Base-by-base conservation (phyloP, 495 filamentous ascomycete species). In the Lophiotrema nucula region DNA sequence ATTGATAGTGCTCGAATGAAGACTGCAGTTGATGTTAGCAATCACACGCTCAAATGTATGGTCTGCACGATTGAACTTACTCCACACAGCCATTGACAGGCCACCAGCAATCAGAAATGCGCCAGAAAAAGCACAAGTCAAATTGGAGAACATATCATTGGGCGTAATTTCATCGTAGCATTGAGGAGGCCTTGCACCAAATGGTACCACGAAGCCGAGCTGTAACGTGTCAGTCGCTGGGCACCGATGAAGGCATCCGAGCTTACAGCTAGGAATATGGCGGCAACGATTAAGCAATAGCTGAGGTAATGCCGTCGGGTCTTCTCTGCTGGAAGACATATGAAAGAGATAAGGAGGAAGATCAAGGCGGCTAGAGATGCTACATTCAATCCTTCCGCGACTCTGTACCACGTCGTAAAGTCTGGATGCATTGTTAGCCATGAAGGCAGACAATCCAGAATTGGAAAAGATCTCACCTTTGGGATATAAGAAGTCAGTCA, bases 251-350 rank as follows among this genome's bases (percentile, higher is more conserved):
- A n/a, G n/a, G n/a, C n/a, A n/a, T n/a, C n/a, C n/a, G n/a, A n/a
- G 77, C 86, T 72, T 76, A 92, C 89, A 70, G 88, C 83, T 79
- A 97, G 86, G 49, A 90, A 77, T 46, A 86, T 75, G 28, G 88
- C 80, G 5, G 81, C 88, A 51, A 88, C 70, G 0, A 90, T 85
- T 53, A 97, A 79, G 68, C 88, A 90, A 46, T 96, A 85, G 66
- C 88, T 96, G 42, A 97, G 73, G 66, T 97, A 97, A 69, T 97
- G 93, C 48, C 91, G 85, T 65, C 89, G 82, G 16, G 95, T 96
- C 75, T 86, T 89, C 70, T 93, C 89, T n/a, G 88, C 82, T 1
- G 95, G 90, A 44, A 98, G 79, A 13, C 88, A 81, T 4, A 84
- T 74, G 75, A 89, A 97, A 13, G 90, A 96, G 12, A 92, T 37